Base-by-base conservation (phyloP, 768 basidiomycete species). In the Trametes elegans region DNA sequence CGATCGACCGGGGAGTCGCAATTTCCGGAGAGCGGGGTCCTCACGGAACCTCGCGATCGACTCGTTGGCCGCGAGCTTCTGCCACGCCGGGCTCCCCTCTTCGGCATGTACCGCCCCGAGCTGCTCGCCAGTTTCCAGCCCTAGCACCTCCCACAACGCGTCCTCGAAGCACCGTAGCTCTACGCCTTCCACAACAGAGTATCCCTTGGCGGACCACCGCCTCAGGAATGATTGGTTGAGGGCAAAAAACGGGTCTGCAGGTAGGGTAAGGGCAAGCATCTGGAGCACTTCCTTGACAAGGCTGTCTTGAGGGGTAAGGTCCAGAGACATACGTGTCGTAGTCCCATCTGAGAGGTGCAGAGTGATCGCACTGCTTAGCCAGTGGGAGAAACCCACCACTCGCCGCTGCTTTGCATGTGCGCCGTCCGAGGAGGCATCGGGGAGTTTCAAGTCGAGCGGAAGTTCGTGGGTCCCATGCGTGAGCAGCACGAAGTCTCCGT, bases 231-330 rank as follows among this genome's bases (percentile, higher is more conserved):
- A 64, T 29, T 70, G 65, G 62, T 90, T 83, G 3, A 90, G 63
- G 14, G 67, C 62, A 59, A 84, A 88, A 36, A 81, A 79, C 2
- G 76, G 68, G 13, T 84, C 78, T 0, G 74, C 58, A 1, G 88
- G 81, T 13, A 94, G 63, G 9, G 80, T 75, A 21, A 83, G 72
- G 0, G 90, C 79, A 6, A 95, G 74, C 7, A 82, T 74, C 42
- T 82, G 76, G 39, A 96, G 70, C 50, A 80, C 82, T 51, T 81
- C 79, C 24, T 66, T 68, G 8, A 85, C 85, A 14, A 93, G 73
- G 6, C 65, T 58, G 61, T 86, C 80, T 36, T 73, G 72, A 0
- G 87, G 80, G 7, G 76, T 68, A 53, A 87, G 72, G 60, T 86
- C 79, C 18, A 90, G 71, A 14, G 76, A 75, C 5, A 76, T 71